phyloP scores from a whole-genome alignment of 306 rosid species.

The Dryas octopetala region DNA sequence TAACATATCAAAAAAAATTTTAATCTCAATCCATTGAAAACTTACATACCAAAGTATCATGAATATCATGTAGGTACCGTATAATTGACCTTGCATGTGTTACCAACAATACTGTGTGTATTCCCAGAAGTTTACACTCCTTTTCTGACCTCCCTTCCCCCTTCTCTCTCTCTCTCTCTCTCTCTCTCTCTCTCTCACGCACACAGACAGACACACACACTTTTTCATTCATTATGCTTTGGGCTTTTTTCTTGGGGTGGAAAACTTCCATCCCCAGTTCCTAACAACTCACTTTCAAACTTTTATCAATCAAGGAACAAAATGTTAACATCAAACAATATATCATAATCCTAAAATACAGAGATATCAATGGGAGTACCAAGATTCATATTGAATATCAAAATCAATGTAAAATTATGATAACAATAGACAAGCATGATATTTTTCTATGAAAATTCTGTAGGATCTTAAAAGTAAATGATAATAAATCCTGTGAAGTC shows the following conservation, averaged over 20 bases:
- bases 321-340: no score
- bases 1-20: neutral
- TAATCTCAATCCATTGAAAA: neutral
- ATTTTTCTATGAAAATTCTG: neutral
- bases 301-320: no score
- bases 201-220: no score
- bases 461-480: neutral
- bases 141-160: no score
- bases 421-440: neutral
- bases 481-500: neutral
- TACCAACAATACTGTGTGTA: neutral
- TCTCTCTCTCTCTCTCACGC: no score
- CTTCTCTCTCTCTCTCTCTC: no score
- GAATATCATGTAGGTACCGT: neutral
- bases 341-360: neutral
- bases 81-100: neutral
- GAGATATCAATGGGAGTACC: neutral
- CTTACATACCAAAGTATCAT: neutral
- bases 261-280: no score
- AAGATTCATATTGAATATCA: neutral
- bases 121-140: no score
- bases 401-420: neutral
- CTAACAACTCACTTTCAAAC: no score
- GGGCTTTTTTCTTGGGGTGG: no score
- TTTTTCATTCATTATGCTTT: no score